Conservation (phyloP, 140 eudicot genomes). For the Stevia rebaudiana region DNA sequence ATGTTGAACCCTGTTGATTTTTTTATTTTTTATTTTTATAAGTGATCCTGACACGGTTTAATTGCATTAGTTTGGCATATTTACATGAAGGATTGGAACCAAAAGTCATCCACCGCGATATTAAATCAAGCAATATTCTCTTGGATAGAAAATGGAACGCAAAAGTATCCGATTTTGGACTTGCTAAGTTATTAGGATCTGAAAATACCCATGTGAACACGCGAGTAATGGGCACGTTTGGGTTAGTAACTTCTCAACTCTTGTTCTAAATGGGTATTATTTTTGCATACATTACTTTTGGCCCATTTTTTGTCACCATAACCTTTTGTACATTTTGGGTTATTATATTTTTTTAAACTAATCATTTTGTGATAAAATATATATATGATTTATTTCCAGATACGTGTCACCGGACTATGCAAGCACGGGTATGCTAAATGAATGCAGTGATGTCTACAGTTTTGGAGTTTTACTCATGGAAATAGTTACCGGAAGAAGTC, state of each 20-base stretch:
- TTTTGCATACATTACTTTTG: too few relatives aligned
- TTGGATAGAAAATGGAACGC: constrained; percentile 76
- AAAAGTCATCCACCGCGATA: constrained; percentile 94
- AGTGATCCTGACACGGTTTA: constrained; percentile 2
- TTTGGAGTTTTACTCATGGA: constrained; percentile 91
- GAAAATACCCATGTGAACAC: constrained; percentile 81
- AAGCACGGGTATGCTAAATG: constrained; percentile 81
- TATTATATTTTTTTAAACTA: neutral
- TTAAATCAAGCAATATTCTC: constrained; percentile 88
- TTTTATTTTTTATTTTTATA: too few relatives aligned
- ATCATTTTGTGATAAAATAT: neutral
- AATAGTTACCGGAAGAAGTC: constrained; percentile 77
- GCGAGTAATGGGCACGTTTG: constrained; percentile 92
- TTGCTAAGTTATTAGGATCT: constrained; percentile 76
- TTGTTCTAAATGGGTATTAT: too few relatives aligned
- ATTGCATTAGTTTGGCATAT: constrained; percentile 57
- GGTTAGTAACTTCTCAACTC: constrained; percentile 40
- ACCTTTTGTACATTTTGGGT: too few relatives aligned
- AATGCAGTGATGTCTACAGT: constrained; percentile 79
- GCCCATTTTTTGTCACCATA: too few relatives aligned
- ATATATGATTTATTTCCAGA: constrained; percentile 28
- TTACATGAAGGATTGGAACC: constrained; percentile 94
- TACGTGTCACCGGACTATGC: constrained; percentile 94
- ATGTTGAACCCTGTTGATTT: too few relatives aligned
- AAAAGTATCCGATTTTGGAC: constrained; percentile 88